phyloP scores from a whole-genome alignment of 1,284 basidiomycete genomes.

The Cryptococcus sp. region DNA sequence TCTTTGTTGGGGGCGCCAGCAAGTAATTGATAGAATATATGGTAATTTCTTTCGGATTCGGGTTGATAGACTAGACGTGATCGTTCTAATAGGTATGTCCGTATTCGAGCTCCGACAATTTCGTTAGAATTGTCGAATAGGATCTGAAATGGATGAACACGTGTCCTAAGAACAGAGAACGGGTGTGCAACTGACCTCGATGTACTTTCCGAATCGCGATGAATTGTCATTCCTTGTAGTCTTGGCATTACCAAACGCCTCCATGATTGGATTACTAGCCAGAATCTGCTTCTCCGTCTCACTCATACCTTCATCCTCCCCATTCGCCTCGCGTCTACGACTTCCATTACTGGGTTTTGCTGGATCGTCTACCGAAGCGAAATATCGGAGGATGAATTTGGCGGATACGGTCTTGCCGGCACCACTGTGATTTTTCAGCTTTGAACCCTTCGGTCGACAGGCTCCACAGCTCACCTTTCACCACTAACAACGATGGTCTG shows the following conservation, averaged over 20 bases:
- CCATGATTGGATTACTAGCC: constrained; percentile 97
- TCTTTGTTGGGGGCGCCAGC: constrained; percentile 93
- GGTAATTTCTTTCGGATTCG: constrained; percentile 94
- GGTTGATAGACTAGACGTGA: constrained; percentile 98
- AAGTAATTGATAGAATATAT: constrained; percentile 99
- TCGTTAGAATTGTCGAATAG: constrained; percentile 92
- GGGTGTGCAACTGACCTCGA: constrained; percentile 65
- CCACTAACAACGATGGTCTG: constrained; percentile 99
- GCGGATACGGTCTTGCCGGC: constrained; percentile 99
- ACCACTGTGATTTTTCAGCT: constrained; percentile 59
- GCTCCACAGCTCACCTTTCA: constrained; percentile 66
- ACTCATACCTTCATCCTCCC: constrained; percentile 55
- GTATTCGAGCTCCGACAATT: constrained; percentile 95
- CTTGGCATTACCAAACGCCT: constrained; percentile 99
- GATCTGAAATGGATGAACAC: constrained; percentile 57
- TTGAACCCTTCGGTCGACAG: background rate
- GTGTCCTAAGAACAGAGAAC: background rate
- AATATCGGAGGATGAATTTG: constrained; percentile 99
- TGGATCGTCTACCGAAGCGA: constrained; percentile 92
- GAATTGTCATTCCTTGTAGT: constrained; percentile 99
- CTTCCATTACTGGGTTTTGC: constrained; percentile 50
- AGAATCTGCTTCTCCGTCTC: constrained; percentile 96
- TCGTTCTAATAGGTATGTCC: constrained; percentile 95
- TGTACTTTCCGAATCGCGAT: constrained; percentile 98
- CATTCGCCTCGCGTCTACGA: constrained; percentile 15